Evolutionary conservation across 163 green algal genomes (phyloP), one percentile per base, ranked within the genome.

Genomic region (Scenedesmus sp.): DNA sequence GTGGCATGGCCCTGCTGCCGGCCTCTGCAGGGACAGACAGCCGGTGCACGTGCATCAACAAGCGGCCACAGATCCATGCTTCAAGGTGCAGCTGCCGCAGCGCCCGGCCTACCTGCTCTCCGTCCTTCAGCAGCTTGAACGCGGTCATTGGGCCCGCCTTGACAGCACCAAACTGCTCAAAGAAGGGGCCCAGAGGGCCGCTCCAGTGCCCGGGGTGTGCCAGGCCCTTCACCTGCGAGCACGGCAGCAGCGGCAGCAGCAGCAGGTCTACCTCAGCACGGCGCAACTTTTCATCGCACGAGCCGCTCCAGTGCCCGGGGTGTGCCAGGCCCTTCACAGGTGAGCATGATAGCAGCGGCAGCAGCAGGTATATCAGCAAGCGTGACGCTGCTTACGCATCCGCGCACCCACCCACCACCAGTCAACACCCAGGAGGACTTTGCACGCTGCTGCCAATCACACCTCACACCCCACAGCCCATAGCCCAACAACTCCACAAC

Each of bases 141-240:
- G 93, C 94, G 6, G 94, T 91, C 88, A 95, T 93, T 16, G 94
- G 93, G 20, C 85, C 93, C 3, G 95, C 96, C 89, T 95, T 95
- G 20, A 98, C 96, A 0, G 95, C 94, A n/a, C 96, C 96, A 90
- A 97, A 96, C 61, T 89, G 81, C 90, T 97, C 92, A 85, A 98
- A 97, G 18, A 96, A 93, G 3, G 59, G 51, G 3, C 96, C 95
- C 18, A 97, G 49, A 0, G 95, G 95, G 6, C 93, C 93, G 6
- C 91, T 76, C 95, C 95, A 97, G 92, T 97, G 95, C 15, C 92
- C 93, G 0, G 91, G 92, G 82, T 97, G 94, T 12, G 95, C 95
- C 68, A 97, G 85, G 22, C 95, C 95, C 40, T 94, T 85, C 22
- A 89, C 73, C 65, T 92, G 46, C n/a, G n/a, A 44, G 30, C 26